Percentiles rank a stretch among this genome's conserved stretches.
Evolutionary conservation across 768 basidiomycete species (phyloP).

Genomic region (Psilocybe sp.): DNA sequence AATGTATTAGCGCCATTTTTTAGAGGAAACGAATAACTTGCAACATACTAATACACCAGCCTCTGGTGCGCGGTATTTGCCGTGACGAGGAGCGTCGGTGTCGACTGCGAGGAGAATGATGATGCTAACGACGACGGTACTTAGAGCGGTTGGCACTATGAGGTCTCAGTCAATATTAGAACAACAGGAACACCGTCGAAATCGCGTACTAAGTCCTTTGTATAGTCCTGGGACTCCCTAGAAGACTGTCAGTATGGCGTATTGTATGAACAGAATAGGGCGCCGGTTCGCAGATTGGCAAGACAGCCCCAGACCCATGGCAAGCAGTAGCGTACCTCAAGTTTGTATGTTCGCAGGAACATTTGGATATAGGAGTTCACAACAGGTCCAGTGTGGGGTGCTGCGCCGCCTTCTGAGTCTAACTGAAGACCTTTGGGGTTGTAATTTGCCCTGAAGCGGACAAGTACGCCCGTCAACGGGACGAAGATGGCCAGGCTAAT

Average conservation of each 20-base stretch:
- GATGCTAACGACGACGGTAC: slow-evolving; percentile 53
- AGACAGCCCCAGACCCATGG: neutral
- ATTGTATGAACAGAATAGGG: neutral
- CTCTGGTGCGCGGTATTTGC: slow-evolving; percentile 61
- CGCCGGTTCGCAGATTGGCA: neutral
- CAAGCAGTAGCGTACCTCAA: slow-evolving; percentile 54
- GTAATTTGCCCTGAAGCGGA: slow-evolving; percentile 81
- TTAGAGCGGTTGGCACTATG: slow-evolving; percentile 39
- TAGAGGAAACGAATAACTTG: neutral
- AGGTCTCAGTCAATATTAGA: neutral
- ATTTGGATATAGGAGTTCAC: slow-evolving; percentile 74
- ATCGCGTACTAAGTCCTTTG: slow-evolving; percentile 65
- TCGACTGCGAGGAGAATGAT: slow-evolving; percentile 60
- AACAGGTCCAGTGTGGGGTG: slow-evolving; percentile 76
- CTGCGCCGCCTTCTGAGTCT: slow-evolving; percentile 72
- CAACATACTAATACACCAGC: slow-evolving; percentile 46
- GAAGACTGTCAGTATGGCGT: too few species aligned
- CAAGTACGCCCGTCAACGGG: slow-evolving; percentile 64
- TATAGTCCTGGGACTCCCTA: slow-evolving; percentile 72
- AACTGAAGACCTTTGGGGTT: slow-evolving; percentile 82
- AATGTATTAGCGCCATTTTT: slow-evolving; percentile 1
- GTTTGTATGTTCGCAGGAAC: slow-evolving; percentile 63
- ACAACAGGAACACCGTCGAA: neutral
- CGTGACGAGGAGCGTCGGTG: slow-evolving; percentile 56
- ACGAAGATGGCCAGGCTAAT: slow-evolving; percentile 58